phyloP scores from a whole-genome alignment of 2,329 filamentous ascomycete genomes.

The Cladobotryum protrusum region DNA sequence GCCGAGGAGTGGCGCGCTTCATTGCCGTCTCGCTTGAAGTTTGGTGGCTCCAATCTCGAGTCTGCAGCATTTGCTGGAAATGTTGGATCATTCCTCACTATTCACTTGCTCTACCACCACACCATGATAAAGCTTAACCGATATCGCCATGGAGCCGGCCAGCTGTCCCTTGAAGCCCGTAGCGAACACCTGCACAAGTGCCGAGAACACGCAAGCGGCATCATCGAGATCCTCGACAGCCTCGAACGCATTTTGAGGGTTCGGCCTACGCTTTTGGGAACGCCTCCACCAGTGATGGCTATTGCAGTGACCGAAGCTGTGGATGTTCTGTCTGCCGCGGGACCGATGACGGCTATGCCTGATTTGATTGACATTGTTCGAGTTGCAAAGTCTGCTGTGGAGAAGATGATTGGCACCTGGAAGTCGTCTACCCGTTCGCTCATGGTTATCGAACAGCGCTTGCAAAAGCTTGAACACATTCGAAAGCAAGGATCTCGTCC shows the following conservation, averaged over 20 bases:
- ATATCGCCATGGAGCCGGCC: slow-evolving; percentile 39
- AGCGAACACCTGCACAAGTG: slow-evolving; percentile 42
- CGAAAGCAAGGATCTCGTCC: slow-evolving; percentile 26
- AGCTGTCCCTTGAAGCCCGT: slow-evolving; percentile 35
- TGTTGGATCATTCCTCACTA: slow-evolving; percentile 53
- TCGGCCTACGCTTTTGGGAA: slow-evolving; percentile 26
- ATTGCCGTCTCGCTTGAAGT: slow-evolving; percentile 49
- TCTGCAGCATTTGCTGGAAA: slow-evolving; percentile 46
- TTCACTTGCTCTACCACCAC: slow-evolving; percentile 62
- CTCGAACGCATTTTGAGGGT: slow-evolving; percentile 32
- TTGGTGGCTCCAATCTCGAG: slow-evolving; percentile 52
- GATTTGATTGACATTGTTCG: slow-evolving; percentile 48
- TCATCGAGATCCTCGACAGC: slow-evolving; percentile 42
- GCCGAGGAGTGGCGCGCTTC: slow-evolving; percentile 53
- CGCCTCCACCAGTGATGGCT: slow-evolving; percentile 57
- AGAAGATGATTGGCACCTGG: slow-evolving; percentile 54
- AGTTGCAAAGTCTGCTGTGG: slow-evolving; percentile 47
- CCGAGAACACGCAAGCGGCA: slow-evolving; percentile 44
- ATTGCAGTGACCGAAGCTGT: slow-evolving; percentile 57
- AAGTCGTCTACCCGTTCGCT: slow-evolving; percentile 47
- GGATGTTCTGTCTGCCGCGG: slow-evolving; percentile 59
- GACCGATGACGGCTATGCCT: slow-evolving; percentile 44
- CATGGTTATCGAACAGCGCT: slow-evolving; percentile 37
- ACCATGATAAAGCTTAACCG: slow-evolving; percentile 60
- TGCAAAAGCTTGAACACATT: slow-evolving; percentile 29